These are phyloP conservation scores for Escovopsis weberi DNA, from an alignment of 2,329 filamentous ascomycete genomes.

Conservation along the genomic window DNA sequence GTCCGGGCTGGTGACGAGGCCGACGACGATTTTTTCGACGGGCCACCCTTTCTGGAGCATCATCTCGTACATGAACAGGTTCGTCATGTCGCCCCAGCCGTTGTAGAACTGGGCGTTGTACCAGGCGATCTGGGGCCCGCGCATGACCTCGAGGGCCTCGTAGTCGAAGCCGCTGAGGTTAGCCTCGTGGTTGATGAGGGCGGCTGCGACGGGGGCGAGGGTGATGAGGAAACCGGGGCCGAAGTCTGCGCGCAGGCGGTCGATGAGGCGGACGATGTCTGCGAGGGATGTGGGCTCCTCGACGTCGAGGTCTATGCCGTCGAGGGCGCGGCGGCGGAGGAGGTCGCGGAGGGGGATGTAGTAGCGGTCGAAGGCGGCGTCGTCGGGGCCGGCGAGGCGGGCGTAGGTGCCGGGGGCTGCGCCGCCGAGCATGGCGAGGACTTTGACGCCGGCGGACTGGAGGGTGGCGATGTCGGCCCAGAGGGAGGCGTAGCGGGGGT, in stretches of 20 bases:
- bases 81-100: conserved; percentile 55
- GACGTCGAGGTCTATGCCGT: conserved; percentile 65
- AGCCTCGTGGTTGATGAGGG: conserved; percentile 36
- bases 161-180: conserved; percentile 79
- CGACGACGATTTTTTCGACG: conserved; percentile 60
- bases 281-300: conserved; percentile 60
- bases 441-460: conserved; percentile 59
- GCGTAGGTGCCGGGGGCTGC: conserved; percentile 60
- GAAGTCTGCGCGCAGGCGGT: conserved; percentile 54
- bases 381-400: conserved; percentile 38
- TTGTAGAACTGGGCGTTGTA: conserved; percentile 94
- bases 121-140: conserved; percentile 56
- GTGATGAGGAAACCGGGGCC: conserved; percentile 60
- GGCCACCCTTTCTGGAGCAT: conserved; percentile 52
- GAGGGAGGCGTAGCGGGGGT: conserved; percentile 52
- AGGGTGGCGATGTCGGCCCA: conserved; percentile 67
- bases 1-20: conserved; percentile 62
- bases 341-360: conserved; percentile 55
- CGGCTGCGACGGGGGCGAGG: conserved; percentile 67
- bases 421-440: conserved; percentile 79
- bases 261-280: conserved; percentile 52
- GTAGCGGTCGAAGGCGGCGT: conserved; percentile 53
- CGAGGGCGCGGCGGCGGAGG: conserved; percentile 44
- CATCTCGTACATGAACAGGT: conserved; percentile 32
- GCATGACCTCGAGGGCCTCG: conserved; percentile 52